Evolutionary conservation across 495 filamentous ascomycete genomes (phyloP), one percentile per base, ranked within the genome.

Genomic region (Penicillium egyptiacum): DNA sequence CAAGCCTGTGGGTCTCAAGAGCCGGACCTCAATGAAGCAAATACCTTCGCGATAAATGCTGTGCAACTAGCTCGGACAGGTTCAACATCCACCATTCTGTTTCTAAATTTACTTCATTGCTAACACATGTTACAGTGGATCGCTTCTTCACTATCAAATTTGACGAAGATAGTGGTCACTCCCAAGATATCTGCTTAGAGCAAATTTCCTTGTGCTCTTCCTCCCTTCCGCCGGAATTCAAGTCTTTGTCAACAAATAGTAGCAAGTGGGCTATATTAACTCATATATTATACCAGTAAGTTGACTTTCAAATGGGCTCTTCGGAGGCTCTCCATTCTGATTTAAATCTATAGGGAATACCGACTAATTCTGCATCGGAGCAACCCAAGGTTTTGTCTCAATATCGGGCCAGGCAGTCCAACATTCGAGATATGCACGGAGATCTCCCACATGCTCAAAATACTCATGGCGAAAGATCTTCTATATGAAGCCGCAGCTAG

Each of bases 121-220:
- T 54, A 22, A 59, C 1, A 12, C 25, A 22, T 25, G 35, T 23
- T 40, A 12, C 26, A 59, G 56, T 59, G 22, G 56, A 59, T 31
- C 50, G 37, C 7, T 59, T 54, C 50, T 59, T 53, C 39, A 59
- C 56, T 9, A 25, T 59, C 1, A 59, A 54, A 26, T 59, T 42
- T 11, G 56, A 59, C 23, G 49, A 59, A 53, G 20, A 44, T 20
- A 58, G 19, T 28, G 50, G 41, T 14, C 50, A 54, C 0, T 59
- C 56, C 4, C 56, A 59, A 54, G 56, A 59, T 47, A 52, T 59
- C 33, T 59, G 56, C 26, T 17, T 59, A 23, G 43, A 59, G 23
- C 56, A 59, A 17, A 49, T 59, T 35, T 59, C 56, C 2, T 26
- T 45, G 12, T 59, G 56, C 50, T 42, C 33, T 4, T 42, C 23